Conservation (phyloP, 345 rosid species). For the Eucalyptus lansdowneana region DNA sequence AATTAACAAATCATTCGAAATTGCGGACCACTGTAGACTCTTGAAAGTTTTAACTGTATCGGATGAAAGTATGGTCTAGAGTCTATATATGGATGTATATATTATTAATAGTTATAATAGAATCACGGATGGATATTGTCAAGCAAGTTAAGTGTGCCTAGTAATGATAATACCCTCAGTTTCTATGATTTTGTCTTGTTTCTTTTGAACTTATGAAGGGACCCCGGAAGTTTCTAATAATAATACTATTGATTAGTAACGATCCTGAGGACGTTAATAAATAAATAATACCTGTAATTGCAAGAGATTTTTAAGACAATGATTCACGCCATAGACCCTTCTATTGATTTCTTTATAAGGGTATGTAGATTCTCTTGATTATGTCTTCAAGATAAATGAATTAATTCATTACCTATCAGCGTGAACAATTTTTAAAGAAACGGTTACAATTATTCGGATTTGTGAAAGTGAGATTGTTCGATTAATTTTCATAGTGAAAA, state of each 20-base stretch:
- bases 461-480: not conserved
- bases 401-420: not conserved
- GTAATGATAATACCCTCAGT: not conserved
- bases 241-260: not conserved
- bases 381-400: not conserved
- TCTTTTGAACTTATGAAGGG: not conserved
- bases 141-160: not conserved
- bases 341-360: not conserved
- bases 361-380: not conserved
- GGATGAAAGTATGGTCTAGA: not conserved
- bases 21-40: accelerated
- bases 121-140: not conserved
- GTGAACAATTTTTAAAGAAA: not conserved
- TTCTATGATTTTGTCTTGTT: not conserved
- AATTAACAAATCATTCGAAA: not conserved
- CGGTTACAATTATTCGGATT: accelerated
- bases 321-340: not conserved
- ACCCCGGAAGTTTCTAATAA: not conserved
- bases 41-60: not conserved
- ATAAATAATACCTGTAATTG: no score
- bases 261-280: accelerated
- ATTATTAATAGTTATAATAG: not conserved
- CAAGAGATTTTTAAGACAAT: not conserved
- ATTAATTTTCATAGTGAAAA: not conserved
- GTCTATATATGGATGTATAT: not conserved